A percentile compares a stretch with the other conserved stretches of the same genome.
phyloP scores from a whole-genome alignment of 225 moss, liverwort and hornwort species.

The Neckera pumila region DNA sequence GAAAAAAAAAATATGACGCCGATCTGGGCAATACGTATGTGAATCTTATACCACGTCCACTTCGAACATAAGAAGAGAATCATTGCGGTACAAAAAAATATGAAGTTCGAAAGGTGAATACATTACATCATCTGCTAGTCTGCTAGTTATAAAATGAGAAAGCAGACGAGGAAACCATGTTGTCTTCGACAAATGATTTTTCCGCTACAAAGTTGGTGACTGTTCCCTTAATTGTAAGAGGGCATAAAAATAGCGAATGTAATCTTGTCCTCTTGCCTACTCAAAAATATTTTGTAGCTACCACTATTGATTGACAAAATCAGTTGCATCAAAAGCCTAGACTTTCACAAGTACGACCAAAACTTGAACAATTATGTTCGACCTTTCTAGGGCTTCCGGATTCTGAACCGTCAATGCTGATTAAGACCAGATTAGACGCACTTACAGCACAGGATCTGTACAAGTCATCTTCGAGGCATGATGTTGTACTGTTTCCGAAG shows the following conservation, averaged over 20 bases:
- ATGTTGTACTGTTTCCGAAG: constrained; percentile 21
- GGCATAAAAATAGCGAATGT: not conserved
- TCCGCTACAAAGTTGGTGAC: not conserved
- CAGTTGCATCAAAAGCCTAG: not conserved
- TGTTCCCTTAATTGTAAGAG: not conserved
- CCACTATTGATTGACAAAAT: not conserved
- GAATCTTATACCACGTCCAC: not conserved
- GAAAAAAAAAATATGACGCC: too few relatives aligned
- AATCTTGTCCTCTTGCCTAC: not conserved
- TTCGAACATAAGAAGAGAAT: not conserved
- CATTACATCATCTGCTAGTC: not conserved
- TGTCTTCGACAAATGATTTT: not conserved
- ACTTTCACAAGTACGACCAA: not conserved
- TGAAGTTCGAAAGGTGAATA: not conserved
- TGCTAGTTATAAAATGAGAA: not conserved
- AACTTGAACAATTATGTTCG: not conserved
- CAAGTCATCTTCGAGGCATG: constrained; percentile 7
- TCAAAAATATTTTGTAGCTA: not conserved
- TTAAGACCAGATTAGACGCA: not conserved
- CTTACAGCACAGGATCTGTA: not conserved
- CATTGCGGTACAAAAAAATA: not conserved
- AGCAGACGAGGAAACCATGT: not conserved
- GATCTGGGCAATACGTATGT: not conserved
- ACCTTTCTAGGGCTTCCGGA: not conserved
- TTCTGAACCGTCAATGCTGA: not conserved